phyloP scores from a whole-genome alignment of 1,284 basidiomycete genomes.

The Leucoagaricus sp. region DNA sequence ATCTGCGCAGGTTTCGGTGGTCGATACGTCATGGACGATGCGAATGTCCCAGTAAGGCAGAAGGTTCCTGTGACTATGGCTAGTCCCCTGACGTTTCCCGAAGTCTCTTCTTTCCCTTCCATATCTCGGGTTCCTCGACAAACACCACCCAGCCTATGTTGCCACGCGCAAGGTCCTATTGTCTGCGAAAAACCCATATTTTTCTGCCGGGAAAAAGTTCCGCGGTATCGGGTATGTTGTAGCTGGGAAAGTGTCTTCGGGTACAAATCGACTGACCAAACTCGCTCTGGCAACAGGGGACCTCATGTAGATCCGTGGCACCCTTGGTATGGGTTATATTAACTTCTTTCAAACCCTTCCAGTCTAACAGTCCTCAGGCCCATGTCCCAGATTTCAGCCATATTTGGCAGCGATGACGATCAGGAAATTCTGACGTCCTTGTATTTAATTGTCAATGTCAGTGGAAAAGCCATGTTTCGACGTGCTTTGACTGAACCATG shows the following conservation, averaged over 20 bases:
- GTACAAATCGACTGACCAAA: background rate
- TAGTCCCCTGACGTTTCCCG: background rate
- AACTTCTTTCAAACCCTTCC: background rate
- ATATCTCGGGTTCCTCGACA: slow-evolving; percentile 75
- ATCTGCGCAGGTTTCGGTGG: slow-evolving; percentile 67
- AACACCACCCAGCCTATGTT: slow-evolving; percentile 54
- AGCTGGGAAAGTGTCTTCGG: background rate
- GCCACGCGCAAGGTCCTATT: slow-evolving; percentile 63
- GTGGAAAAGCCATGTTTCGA: slow-evolving; percentile 21
- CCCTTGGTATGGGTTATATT: slow-evolving; percentile 51
- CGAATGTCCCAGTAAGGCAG: slow-evolving; percentile 70
- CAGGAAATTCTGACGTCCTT: slow-evolving; percentile 62
- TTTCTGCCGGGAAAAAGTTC: slow-evolving; percentile 61
- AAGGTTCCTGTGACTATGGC: background rate
- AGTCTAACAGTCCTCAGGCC: slow-evolving; percentile 46
- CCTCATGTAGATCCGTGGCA: slow-evolving; percentile 74
- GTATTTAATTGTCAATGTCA: slow-evolving; percentile 66
- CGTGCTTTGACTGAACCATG: slow-evolving; percentile 10
- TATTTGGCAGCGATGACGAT: slow-evolving; percentile 74
- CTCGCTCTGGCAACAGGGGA: slow-evolving; percentile 43
- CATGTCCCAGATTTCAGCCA: slow-evolving; percentile 75
- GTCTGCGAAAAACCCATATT: slow-evolving; percentile 71
- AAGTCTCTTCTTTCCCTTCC: slow-evolving; percentile 77
- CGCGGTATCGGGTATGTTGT: slow-evolving; percentile 64
- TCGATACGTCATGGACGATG: slow-evolving; percentile 79